Base-by-base conservation (phyloP, 129 eudicot species). In the Centaurea solstitialis region DNA sequence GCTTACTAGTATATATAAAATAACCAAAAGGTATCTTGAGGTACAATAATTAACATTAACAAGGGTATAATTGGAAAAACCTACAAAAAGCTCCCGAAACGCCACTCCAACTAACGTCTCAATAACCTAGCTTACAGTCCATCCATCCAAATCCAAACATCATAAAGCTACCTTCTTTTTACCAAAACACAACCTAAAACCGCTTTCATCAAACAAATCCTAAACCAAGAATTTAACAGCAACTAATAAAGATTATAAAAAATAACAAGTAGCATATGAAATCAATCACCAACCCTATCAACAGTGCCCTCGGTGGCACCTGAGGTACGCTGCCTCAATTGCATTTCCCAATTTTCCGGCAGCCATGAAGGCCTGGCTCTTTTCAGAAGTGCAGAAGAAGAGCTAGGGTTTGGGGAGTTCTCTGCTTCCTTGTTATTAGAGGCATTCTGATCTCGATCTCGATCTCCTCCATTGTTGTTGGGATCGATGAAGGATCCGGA, bases 221-320 rank as follows among this genome's bases (percentile, higher is more conserved):
- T 53, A 53, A 4, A n/a, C 64, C 6, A 53, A 53, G 64, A 1
- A 53, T 7, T 17, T 53, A 53, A 26, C n/a, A n/a, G n/a, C n/a
- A n/a, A n/a, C n/a, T n/a, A n/a, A n/a, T n/a, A n/a, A n/a, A n/a
- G n/a, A n/a, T n/a, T n/a, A n/a, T n/a, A n/a, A n/a, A n/a, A n/a
- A n/a, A n/a, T n/a, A n/a, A n/a, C n/a, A n/a, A n/a, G n/a, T n/a
- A n/a, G n/a, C n/a, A n/a, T n/a, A n/a, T n/a, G n/a, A n/a, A n/a
- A n/a, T n/a, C n/a, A n/a, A n/a, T n/a, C 28, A 81, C 78, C 11
- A 15, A 80, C 74, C 79, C 86, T 83, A 39, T 83, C 86, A 83
- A 83, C 53, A 15, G 86, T 77, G 72, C 86, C 86, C 68, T 61
- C 74, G 33, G 86, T 83, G 72, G 82, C 86, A 38, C 86, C 86